Evolutionary conservation across 495 filamentous ascomycete genomes (phyloP), one percentile per base, ranked within the genome.

Genomic region (Paragyromitra xinjiangensis): DNA sequence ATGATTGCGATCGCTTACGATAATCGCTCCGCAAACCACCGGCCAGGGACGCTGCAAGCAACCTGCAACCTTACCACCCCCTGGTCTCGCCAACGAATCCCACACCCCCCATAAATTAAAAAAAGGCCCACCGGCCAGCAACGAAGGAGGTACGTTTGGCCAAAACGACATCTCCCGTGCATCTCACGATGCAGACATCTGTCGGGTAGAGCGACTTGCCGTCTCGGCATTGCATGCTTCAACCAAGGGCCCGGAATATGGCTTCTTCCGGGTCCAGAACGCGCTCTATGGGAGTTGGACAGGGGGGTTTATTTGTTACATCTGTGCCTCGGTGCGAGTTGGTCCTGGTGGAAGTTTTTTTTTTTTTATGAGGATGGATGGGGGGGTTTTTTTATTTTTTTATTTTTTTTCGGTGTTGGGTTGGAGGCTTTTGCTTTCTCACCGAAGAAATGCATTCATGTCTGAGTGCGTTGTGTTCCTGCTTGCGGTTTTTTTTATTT

Each of bases 161-260:
- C 50, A 29, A 77, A 65, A 73, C 74, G 74, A 77, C 74, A 77
- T 72, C 73, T 75, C 67, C 53, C 58, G 62, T 71, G 69, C 69
- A 72, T 66, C 70, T 56, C 64, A 45, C 61, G 67, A 71, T 64
- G 51, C 64, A 55, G 29, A 37, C 69, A 2, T 53, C 48, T 71
- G 63, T 71, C 56, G 19, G 69, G 40, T 50, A 34, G 74, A 56
- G 61, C 51, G 48, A 77, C 73, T 65, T 77, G 74, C 74, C 74
- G 74, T 73, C 69, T 77, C 61, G 74, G 69, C 69, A 73, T 65
- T 73, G 34, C 61, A 77, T 72, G 68, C 74, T 65, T 77, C 74
- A 77, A 77, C 74, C 74, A 77, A 77, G 74, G 74, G 61, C 74
- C 44, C 74, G 74, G 74, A 73, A 77, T 77, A 77, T 77, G 69